A percentile compares a stretch with the other conserved stretches of the same genome.
phyloP scores from a whole-genome alignment of 192 early-diverging fungal species.

The Umbelopsis ramanniana region DNA sequence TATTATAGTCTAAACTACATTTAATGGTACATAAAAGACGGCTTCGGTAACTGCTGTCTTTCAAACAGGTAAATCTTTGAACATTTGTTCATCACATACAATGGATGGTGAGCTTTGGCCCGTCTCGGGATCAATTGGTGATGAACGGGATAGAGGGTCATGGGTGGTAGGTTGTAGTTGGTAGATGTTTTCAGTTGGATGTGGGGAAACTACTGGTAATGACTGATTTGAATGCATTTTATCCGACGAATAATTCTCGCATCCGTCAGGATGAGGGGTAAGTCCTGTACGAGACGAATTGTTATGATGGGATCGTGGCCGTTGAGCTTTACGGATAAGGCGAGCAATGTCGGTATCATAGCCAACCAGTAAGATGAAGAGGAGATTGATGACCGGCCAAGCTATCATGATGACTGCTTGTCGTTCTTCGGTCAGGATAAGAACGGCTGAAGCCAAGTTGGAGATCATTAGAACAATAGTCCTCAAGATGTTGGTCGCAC shows the following conservation, averaged over 20 bases:
- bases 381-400: slow-evolving; percentile 36
- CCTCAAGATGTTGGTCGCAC: slow-evolving; percentile 27
- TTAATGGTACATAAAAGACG: too few species aligned
- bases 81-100: too few species aligned
- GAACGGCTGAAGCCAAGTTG: slow-evolving; percentile 34
- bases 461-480: slow-evolving; percentile 28
- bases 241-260: not conserved
- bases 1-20: too few species aligned
- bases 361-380: slow-evolving; percentile 36
- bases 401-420: slow-evolving; percentile 23
- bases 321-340: slow-evolving; percentile 22
- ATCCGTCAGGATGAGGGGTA: not conserved
- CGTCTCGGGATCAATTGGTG: not conserved
- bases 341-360: slow-evolving; percentile 32
- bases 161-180: not conserved
- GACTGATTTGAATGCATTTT: not conserved
- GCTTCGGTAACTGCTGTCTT: too few species aligned
- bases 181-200: not conserved
- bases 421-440: slow-evolving; percentile 21
- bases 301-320: not conserved
- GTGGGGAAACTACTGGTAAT: not conserved
- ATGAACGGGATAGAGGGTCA: not conserved
- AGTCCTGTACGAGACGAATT: not conserved
- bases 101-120: too few species aligned
- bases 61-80: too few species aligned